Evolutionary conservation across 2,329 filamentous ascomycete species (phyloP), one percentile per base, ranked within the genome.

Genomic region (Eutypella sp.): DNA sequence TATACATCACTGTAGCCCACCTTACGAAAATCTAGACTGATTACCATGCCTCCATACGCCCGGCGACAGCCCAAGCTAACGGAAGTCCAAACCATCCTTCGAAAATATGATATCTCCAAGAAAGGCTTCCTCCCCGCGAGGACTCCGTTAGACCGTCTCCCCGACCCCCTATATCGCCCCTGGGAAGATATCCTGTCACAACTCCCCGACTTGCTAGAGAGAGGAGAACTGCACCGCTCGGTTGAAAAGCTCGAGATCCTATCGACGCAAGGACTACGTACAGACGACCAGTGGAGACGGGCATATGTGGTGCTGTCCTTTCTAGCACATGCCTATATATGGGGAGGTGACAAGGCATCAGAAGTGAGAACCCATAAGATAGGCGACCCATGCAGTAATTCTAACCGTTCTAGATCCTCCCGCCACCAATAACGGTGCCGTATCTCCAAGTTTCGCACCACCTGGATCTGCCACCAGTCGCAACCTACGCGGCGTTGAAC

Each of bases 401-500:
- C 33, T 39, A 38, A 53, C 38, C 65, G 39, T 64, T 18, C 13
- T 19, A 84, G 79, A 59, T 74, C 11, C 67, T 96, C 1, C 92
- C 92, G 1, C 83, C 87, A 0, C 71, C 84, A 42, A 77, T 97
- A 46, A 85, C 89, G 0, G 71, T 89, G 1, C 92, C 92, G 0
- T 84, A 95, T 48, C 74, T 93, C 39, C 61, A 76, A 40, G 78
- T 89, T 9, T 89, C 89, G 45, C 67, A 75, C 11, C 81, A 85
- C 55, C 79, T 96, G 6, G 86, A 91, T 49, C 75, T 96, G 1
- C 91, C 90, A 1, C 85, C 90, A 1, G 88, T 95, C 0, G 87
- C 90, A n/a, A 95, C 91, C 10, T 97, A 96, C 60, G 87, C 92
- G 1, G 87, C 80, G 1, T 74, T 92, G 27, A 90, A 87, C 55